Conservation (phyloP, 805 yeast genomes). For the Yamadazyma takamatsuzukensis region DNA sequence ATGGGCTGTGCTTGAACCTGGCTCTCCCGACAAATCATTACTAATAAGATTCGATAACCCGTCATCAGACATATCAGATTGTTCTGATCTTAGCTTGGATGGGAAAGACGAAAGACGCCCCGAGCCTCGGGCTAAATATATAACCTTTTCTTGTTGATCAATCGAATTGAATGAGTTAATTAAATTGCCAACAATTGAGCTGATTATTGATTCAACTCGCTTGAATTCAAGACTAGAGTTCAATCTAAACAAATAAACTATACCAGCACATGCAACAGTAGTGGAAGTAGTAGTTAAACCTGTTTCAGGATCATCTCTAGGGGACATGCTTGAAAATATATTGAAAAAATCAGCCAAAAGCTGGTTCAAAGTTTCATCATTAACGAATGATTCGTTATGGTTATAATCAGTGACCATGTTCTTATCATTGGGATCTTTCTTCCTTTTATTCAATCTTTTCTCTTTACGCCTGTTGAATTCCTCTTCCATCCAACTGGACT, state of each 20-base stretch:
- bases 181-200: slow-evolving; percentile 19
- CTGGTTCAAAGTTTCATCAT: slow-evolving; percentile 11
- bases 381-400: slow-evolving; percentile 10
- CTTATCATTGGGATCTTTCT: slow-evolving; percentile 20
- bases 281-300: slow-evolving; percentile 35
- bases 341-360: slow-evolving; percentile 31
- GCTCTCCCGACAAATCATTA: no score
- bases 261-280: slow-evolving; percentile 35
- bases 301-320: slow-evolving; percentile 29
- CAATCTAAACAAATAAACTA: slow-evolving; percentile 14
- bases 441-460: slow-evolving; percentile 50
- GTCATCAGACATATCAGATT: no score
- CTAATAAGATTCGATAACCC: no score
- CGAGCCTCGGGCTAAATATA: slow-evolving; percentile 20
- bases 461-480: slow-evolving; percentile 68
- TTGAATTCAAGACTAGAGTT: slow-evolving; percentile 17
- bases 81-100: no score
- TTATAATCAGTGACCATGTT: slow-evolving; percentile 5
- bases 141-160: slow-evolving; percentile 21
- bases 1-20: no score
- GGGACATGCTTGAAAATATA: slow-evolving; percentile 30
- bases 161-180: slow-evolving; percentile 18
- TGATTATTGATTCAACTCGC: slow-evolving; percentile 21
- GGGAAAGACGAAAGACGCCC: no score
- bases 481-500: slow-evolving; percentile 63